phyloP scores from a whole-genome alignment of 768 basidiomycete species.

The Omphalotus guepiniiformis region DNA sequence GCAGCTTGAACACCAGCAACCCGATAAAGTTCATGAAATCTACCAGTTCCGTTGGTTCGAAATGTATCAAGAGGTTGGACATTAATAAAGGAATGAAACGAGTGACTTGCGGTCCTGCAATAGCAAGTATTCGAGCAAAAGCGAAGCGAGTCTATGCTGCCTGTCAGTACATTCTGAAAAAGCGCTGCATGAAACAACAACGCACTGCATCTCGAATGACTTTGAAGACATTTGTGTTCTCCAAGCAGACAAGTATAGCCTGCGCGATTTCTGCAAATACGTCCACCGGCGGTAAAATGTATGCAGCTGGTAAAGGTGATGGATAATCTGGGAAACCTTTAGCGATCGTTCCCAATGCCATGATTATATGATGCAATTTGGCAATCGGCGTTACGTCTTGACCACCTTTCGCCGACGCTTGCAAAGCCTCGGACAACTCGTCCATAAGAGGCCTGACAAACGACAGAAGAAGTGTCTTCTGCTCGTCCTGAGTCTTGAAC shows the following conservation, averaged over 20 bases:
- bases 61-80: slow-evolving; percentile 84
- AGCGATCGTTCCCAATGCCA: slow-evolving; percentile 91
- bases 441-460: slow-evolving; percentile 80
- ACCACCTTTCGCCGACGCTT: slow-evolving; percentile 49
- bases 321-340: slow-evolving; percentile 97
- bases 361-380: slow-evolving; percentile 86
- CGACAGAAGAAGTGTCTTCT: slow-evolving; percentile 65
- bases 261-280: slow-evolving; percentile 85
- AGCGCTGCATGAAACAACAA: slow-evolving; percentile 9
- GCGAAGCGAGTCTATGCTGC: slow-evolving; percentile 76
- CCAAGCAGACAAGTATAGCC: slow-evolving; percentile 80
- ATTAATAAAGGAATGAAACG: slow-evolving; percentile 87
- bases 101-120: slow-evolving; percentile 82
- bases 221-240: slow-evolving; percentile 83
- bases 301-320: slow-evolving; percentile 58
- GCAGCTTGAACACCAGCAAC: slow-evolving; percentile 84
- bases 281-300: slow-evolving; percentile 65
- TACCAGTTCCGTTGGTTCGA: slow-evolving; percentile 86
- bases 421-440: slow-evolving; percentile 56
- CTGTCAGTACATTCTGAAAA: slow-evolving; percentile 9
- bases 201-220: slow-evolving; percentile 90
- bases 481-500: slow-evolving; percentile 60
- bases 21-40: slow-evolving; percentile 97
- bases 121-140: slow-evolving; percentile 88
- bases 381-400: slow-evolving; percentile 77